Percentiles rank a stretch among this genome's conserved stretches.
phyloP scores from a whole-genome alignment of 2,329 filamentous ascomycete species.

The Madurella mycetomatis region DNA sequence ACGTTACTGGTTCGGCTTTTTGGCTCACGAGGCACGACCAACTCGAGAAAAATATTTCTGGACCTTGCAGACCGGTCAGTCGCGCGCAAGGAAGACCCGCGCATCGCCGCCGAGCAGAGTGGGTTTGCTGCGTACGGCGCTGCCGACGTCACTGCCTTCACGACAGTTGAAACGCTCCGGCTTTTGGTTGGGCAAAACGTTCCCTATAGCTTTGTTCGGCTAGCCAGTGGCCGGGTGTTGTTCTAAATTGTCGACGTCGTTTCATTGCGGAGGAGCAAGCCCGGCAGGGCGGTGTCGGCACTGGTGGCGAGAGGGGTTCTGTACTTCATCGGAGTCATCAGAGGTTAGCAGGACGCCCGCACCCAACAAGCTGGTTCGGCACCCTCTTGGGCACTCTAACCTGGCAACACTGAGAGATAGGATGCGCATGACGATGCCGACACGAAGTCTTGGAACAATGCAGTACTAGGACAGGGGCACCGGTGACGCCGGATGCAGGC shows the following conservation, averaged over 20 bases:
- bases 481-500: not conserved
- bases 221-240: constrained; percentile 56
- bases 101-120: constrained; percentile 64
- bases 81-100: constrained; percentile 61
- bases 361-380: not conserved
- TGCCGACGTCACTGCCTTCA: constrained; percentile 77
- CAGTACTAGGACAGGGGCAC: not conserved
- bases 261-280: not conserved
- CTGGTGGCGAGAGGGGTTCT: not conserved
- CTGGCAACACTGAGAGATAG: not conserved
- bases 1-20: constrained; percentile 73
- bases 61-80: constrained; percentile 64
- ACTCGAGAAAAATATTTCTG: constrained; percentile 67
- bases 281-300: not conserved
- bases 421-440: too few relatives aligned
- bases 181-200: constrained; percentile 81
- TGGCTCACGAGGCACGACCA: constrained; percentile 41
- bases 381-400: not conserved
- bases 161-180: constrained; percentile 74
- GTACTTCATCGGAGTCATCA: not conserved
- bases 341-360: too few relatives aligned
- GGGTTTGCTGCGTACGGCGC: constrained; percentile 78
- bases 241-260: constrained; percentile 33
- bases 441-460: not conserved
- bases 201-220: constrained; percentile 77